Percentiles rank a stretch among this genome's conserved stretches.
Evolutionary conservation across 208 protist genomes (phyloP).

Genomic region (Wallacemonas collosoma): DNA sequence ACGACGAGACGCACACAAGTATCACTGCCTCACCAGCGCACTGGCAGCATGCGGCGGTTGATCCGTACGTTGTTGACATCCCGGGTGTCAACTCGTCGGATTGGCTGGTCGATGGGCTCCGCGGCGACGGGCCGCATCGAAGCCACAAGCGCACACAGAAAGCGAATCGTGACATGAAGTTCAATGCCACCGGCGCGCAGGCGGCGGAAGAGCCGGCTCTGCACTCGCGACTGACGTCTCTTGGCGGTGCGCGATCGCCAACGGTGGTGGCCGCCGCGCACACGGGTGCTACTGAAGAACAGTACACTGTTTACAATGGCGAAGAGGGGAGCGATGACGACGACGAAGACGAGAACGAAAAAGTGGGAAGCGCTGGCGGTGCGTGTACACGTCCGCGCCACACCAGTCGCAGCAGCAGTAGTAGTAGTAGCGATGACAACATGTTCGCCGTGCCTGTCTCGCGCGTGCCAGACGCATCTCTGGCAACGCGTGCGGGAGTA

Average conservation of each 20-base stretch:
- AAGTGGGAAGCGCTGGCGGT: not conserved
- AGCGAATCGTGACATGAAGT: no score
- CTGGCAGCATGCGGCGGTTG: not conserved
- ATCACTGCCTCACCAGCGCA: not conserved
- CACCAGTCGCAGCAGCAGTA: not conserved
- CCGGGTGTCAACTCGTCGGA: conserved; percentile 1
- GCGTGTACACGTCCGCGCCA: not conserved
- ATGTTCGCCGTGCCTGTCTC: not conserved
- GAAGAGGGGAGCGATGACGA: not conserved
- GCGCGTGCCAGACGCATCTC: not conserved
- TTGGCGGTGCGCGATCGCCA: not conserved
- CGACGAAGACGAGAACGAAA: not conserved
- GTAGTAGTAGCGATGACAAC: conserved; percentile 5
- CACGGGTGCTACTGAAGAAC: not conserved
- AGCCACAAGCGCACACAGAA: no score
- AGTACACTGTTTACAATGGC: not conserved
- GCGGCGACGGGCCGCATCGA: no score
- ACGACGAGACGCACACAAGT: not conserved
- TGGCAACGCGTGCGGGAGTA: no score
- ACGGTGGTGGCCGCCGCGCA: no score
- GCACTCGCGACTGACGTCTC: not conserved
- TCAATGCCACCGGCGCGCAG: not conserved
- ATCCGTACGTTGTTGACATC: conserved; percentile 1
- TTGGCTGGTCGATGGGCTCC: not conserved
- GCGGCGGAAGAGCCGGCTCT: not conserved